Evolutionary conservation across 345 rosid species (phyloP), one percentile per base, ranked within the genome.

Genomic region (Populus simonii): DNA sequence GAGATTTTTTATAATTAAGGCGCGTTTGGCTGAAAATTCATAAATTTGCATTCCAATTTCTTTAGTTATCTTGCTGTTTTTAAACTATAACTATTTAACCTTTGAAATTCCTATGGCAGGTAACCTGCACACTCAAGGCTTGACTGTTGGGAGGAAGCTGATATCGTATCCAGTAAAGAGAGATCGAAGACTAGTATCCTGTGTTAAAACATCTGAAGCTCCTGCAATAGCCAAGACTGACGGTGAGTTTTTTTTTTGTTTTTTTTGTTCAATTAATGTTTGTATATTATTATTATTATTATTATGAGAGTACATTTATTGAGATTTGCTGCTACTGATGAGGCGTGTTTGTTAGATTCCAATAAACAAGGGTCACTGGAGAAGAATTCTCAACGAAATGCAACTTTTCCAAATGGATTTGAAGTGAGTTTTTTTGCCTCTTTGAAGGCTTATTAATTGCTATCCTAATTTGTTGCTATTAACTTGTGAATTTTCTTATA

Each of bases 351-450:
- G 41, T 76, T 83, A 74, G 92, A 83, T 82, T 85, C 77, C 51
- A 79, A 73, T 47, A 27, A 66, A 47, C 73, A 70, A 77, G 82
- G 84, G 67, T 76, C 91, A 51, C 47, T 68, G 63, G 87, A 83
- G 88, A 89, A 83, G 80, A 86, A 68, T 35, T 5, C 88, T 29
- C 74, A 10, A 55, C 71, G 80, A n/a, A 74, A 76, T 57, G 86
- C 87, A 61, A 87, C 88, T 81, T 94, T 94, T 83, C 99, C 97
- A 7, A 86, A 81, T 80, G 97, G 89, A 75, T 84, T 92, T 83
- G 97, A 93, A 91, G 99, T 91, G 71, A 83, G 68, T 25, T 72
- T 29, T 33, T 33, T 33, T 4, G 0, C 36, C 39, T 74, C 17
- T 75, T 72, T n/a, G 3, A 66, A n/a, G 11, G n/a, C 61, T 33